Base-by-base conservation (phyloP, 345 rosid genomes). In the Pistacia atlantica region DNA sequence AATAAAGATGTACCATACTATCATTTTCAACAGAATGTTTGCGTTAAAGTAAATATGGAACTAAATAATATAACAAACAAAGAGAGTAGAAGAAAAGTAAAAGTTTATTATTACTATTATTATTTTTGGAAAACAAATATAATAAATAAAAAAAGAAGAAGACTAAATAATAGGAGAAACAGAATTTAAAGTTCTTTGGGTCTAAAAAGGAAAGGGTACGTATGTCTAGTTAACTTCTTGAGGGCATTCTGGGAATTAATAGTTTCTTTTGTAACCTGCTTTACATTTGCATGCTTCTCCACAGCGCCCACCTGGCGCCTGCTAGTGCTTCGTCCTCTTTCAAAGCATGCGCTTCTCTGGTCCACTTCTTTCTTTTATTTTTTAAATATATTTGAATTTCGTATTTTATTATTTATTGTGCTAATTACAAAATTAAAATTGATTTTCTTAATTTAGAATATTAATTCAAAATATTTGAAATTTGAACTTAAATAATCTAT, bases 221-320 rank as follows among this genome's bases (percentile, higher is more conserved):
- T 14, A 61, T 61, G 78, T 63, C 9, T 16, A 14, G 78, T 62
- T 73, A 56, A 74, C 74, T 48, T 33, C 67, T 18, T 46, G 60
- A 49, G 62, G 77, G 66, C 10, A 5, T 38, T 65, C 16, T 48
- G 37, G 76, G 72, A 56, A 70, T 42, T 67, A 11, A 11, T 0
- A 46, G 18, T 2, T 2, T n/a, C 35, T 48, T 17, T 13, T 59
- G 71, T 11, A 17, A 1, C 33, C 28, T 17, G 46, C 58, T 73
- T 73, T 18, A 61, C 28, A 11, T 59, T 46, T 42, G 38, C 65
- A 4, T 56, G 75, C 67, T 64, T 70, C 62, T 33, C 45, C 11
- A 22, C 8, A 48, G 73, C 55, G 73, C 72, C 63, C 48, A 56
- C 62, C 2, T 52, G 16, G 33, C 33, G 2, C 2, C 33, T 31